Evolutionary conservation across 805 yeast species (phyloP), one percentile per base, ranked within the genome.

Genomic region (Debaryomyces maramus): DNA sequence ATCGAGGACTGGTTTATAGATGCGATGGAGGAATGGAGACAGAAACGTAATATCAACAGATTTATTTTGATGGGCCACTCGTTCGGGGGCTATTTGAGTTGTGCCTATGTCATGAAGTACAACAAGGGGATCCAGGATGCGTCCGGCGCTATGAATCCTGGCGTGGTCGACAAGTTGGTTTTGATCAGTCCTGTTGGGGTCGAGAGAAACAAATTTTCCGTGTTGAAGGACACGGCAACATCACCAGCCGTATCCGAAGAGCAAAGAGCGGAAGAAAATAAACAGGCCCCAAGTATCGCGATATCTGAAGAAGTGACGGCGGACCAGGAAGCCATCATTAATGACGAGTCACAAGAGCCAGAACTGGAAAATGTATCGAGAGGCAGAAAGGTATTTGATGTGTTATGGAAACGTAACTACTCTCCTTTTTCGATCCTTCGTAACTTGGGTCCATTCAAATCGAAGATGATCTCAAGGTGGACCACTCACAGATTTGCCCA

Each of bases 351-450:
- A 6, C 39, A 30, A 5, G 39, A 38, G 6, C 36, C 45, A 22
- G 52, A 46, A 18, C 32, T 30, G 2, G 40, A 44, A 9, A 51
- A 46, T 27, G 36, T 52, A 9, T 27, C 14, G 3, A 52, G 56
- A 24, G 43, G 51, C 30, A 63, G 67, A 6, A 65, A 56, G 40
- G 34, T 67, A 5, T 37, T 78, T 24, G 58, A 59, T 2, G 63
- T 56, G 39, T 39, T 80, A 36, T 82, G 88, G 88, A 66, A 67
- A 13, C 56, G 56, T 13, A 70, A 82, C 50, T 53, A 61, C 15
- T 79, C 86, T 1, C 85, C 86, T 0, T 77, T 82, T 46, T 52
- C 75, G 2, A 37, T 80, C 2, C 50, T 81, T 7, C 61, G 86
- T 39, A 53, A 60, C 11, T 32, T 58, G 4, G 86, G 85, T 0